Base-by-base conservation (phyloP, 306 rosid species). In the Citrullus mucosospermus region DNA sequence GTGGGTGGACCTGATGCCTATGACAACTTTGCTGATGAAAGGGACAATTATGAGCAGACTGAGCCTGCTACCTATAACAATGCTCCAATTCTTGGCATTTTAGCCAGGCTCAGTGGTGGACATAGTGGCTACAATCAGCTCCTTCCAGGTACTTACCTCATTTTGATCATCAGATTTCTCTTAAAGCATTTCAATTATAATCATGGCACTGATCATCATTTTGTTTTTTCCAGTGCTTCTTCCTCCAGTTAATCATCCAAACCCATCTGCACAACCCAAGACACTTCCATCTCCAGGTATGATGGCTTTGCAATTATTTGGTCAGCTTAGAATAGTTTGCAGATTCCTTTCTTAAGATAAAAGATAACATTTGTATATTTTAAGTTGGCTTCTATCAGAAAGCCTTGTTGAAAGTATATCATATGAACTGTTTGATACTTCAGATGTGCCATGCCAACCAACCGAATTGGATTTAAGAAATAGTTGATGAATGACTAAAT, bases 1-100 rank as follows among this genome's bases (percentile, higher is more conserved):
- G 99, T 95, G 44, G 99, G 99, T 38, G 97, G 99, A 65, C 99
- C 99, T 80, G 99, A 95, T 88, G 97, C 97, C 13, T 92, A 95
- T 72, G 99, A 95, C 80, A 87, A 95, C 88, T 95, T 95, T 58
- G 99, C 97, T 53, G 99, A 95, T 81, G 84, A 95, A 81, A 91
- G 99, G 81, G 93, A 95, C 66, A 95, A 95, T 51, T 95, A 91
- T 80, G 96, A 95, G 82, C 99, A 95, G 78, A 95, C 99, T 5
- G 99, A 95, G 73, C 99, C 99, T 66, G 99, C 99, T 67, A 95
- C 99, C 30, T 95, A 95, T 86, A 95, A 95, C 89, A 95, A 95
- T 85, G 99, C 99, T 87, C 99, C 99, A 81, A 89, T 92, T 77
- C 79, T 92, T 3, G 99, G 99, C 46, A 84, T 91, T 77, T 87